phyloP scores from a whole-genome alignment of 371 early-diverging fungal species.

The Dichotomocladium elegans region DNA sequence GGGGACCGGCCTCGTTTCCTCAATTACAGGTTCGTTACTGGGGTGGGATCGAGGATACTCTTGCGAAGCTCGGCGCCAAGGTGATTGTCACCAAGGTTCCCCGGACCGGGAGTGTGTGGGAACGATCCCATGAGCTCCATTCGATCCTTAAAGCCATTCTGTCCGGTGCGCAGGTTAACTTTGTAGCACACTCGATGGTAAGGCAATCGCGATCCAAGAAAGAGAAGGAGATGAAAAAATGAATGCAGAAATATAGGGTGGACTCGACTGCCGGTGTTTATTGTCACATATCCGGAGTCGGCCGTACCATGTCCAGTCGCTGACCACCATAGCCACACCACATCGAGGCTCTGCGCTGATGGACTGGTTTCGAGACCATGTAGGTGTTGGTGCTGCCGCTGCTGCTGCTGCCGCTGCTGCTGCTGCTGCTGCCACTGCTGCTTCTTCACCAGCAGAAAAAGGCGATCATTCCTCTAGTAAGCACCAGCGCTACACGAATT shows the following conservation, averaged over 20 bases:
- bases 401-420: background rate
- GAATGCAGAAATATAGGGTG: too few relatives aligned
- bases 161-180: constrained; percentile 67
- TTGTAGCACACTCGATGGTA: constrained; percentile 90
- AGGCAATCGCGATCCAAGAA: too few relatives aligned
- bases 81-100: constrained; percentile 83
- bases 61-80: constrained; percentile 76
- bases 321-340: constrained; percentile 90
- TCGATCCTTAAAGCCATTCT: constrained; percentile 51
- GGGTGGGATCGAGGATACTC: constrained; percentile 79
- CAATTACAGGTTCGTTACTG: constrained; percentile 87
- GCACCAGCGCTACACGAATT: background rate
- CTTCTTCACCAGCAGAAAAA: background rate
- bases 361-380: constrained; percentile 85
- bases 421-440: background rate
- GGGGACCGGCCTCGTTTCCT: constrained; percentile 74
- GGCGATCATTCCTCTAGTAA: background rate
- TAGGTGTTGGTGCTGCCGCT: constrained; percentile 49
- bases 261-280: constrained; percentile 84
- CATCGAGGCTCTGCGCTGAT: constrained; percentile 88
- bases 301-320: constrained; percentile 61
- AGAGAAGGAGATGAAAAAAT: too few relatives aligned
- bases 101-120: constrained; percentile 72
- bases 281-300: constrained; percentile 70
- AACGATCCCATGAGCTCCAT: constrained; percentile 78